A percentile compares a stretch with the other conserved stretches of the same genome.
Conservation (phyloP, 2,329 filamentous ascomycete species). For the Monosporascus sp. region DNA sequence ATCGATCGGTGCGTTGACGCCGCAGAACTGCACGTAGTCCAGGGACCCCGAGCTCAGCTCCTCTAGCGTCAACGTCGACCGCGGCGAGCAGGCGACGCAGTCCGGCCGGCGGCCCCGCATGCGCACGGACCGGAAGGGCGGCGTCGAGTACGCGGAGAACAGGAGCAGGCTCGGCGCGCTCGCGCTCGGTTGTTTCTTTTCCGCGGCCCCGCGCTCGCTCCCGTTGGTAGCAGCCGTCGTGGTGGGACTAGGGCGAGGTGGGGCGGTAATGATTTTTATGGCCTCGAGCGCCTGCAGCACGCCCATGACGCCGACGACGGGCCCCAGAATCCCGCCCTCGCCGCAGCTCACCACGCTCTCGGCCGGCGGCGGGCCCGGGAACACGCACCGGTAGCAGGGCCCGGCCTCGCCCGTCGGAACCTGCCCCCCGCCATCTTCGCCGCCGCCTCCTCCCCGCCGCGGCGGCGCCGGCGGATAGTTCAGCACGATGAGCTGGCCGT, state of each 20-base stretch:
- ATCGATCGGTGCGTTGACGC: slow-evolving; percentile 48
- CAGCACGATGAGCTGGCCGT: slow-evolving; percentile 84
- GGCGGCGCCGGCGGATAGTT: slow-evolving; percentile 68
- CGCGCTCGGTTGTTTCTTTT: slow-evolving; percentile 13
- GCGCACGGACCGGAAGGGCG: slow-evolving; percentile 65
- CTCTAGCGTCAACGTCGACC: slow-evolving; percentile 56
- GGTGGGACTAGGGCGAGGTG: neutral
- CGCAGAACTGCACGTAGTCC: slow-evolving; percentile 86
- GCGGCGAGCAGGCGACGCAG: slow-evolving; percentile 71
- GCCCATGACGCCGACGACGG: slow-evolving; percentile 90
- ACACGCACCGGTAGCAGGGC: slow-evolving; percentile 92
- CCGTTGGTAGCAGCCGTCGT: slow-evolving; percentile 13
- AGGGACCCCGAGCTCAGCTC: slow-evolving; percentile 59
- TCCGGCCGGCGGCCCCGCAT: slow-evolving; percentile 63
- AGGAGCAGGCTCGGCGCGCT: slow-evolving; percentile 34
- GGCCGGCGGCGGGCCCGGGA: slow-evolving; percentile 78
- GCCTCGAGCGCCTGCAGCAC: slow-evolving; percentile 86
- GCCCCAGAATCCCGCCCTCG: slow-evolving; percentile 87
- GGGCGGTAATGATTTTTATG: slow-evolving; percentile 67
- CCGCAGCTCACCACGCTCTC: slow-evolving; percentile 81
- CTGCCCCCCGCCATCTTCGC: slow-evolving; percentile 20
- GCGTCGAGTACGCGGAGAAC: slow-evolving; percentile 39
- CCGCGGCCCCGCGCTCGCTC: slow-evolving; percentile 8
- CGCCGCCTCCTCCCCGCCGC: slow-evolving; percentile 47
- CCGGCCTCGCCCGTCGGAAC: slow-evolving; percentile 51